Evolutionary conservation across 768 basidiomycete genomes (phyloP).

Genomic region (Auricularia auricula-judae): DNA sequence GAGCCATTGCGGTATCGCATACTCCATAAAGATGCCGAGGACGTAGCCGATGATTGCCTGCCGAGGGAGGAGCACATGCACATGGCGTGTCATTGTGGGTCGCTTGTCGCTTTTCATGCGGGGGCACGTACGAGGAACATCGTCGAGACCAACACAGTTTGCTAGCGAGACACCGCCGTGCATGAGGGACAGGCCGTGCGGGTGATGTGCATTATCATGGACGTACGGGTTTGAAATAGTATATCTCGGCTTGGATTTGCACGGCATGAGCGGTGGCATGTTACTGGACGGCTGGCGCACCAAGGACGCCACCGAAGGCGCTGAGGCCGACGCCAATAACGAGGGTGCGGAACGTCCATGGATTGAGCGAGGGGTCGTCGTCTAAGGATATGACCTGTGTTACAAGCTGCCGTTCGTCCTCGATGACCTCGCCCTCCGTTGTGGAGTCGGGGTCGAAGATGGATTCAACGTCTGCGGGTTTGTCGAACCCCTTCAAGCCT

Average conservation of each 20-base stretch:
- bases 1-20: slow-evolving; percentile 33
- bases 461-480: slow-evolving; percentile 27
- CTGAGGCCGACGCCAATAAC: slow-evolving; percentile 43
- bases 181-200: background rate
- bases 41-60: slow-evolving; percentile 36
- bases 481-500: slow-evolving; percentile 22
- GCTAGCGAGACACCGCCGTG: slow-evolving; percentile 18
- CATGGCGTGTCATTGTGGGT: background rate
- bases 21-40: slow-evolving; percentile 36
- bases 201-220: background rate
- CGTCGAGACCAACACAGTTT: slow-evolving; percentile 39
- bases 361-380: slow-evolving; percentile 34
- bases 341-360: slow-evolving; percentile 46
- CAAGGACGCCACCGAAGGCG: slow-evolving; percentile 41
- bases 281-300: slow-evolving; percentile 18
- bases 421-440: slow-evolving; percentile 24
- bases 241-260: slow-evolving; percentile 38
- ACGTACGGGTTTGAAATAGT: slow-evolving; percentile 48
- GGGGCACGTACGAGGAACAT: slow-evolving; percentile 30
- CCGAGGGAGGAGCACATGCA: background rate
- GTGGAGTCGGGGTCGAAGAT: slow-evolving; percentile 8
- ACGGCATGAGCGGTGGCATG: slow-evolving; percentile 3
- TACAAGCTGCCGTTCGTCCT: slow-evolving; percentile 35
- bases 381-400: slow-evolving; percentile 34
- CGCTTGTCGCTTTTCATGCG: background rate